These are phyloP conservation scores for Zygotorulaspora mrakii DNA, from an alignment of 1,139 yeast genomes.

Conservation along the genomic window DNA sequence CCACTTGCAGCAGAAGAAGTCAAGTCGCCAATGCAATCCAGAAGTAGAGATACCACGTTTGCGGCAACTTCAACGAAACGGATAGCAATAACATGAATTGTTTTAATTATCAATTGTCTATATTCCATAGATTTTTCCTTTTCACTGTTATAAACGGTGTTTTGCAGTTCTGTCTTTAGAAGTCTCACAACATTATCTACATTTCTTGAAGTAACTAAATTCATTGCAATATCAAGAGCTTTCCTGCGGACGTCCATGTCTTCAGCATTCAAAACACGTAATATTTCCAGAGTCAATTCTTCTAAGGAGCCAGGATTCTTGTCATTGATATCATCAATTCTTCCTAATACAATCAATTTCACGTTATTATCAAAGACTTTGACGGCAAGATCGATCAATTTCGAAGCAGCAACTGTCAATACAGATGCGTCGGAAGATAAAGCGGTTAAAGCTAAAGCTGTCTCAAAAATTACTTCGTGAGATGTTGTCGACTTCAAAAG, in stretches of 20 bases:
- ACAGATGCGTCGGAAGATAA: constrained; percentile 68
- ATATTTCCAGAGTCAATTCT: constrained; percentile 79
- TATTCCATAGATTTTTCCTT: constrained; percentile 76
- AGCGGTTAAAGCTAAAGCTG: constrained; percentile 78
- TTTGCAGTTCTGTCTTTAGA: constrained; percentile 84
- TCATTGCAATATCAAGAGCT: constrained; percentile 78
- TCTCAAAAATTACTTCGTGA: constrained; percentile 84
- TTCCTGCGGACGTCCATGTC: constrained; percentile 88
- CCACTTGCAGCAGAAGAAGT: constrained; percentile 85
- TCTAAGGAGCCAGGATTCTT: constrained; percentile 81
- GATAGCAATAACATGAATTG: constrained; percentile 87
- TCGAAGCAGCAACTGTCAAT: constrained; percentile 71
- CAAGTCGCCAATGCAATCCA: constrained; percentile 82
- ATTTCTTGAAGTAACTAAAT: constrained; percentile 78
- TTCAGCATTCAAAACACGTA: constrained; percentile 80
- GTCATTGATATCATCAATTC: constrained; percentile 71
- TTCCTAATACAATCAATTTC: constrained; percentile 84
- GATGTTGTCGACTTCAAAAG: constrained; percentile 65
- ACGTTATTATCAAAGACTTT: constrained; percentile 92
- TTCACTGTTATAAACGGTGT: constrained; percentile 56
- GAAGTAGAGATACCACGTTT: constrained; percentile 78
- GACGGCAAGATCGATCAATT: constrained; percentile 82
- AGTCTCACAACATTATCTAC: constrained; percentile 92
- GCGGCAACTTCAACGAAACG: constrained; percentile 88
- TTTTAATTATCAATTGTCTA: constrained; percentile 80